Evolutionary conservation across 2,329 filamentous ascomycete genomes (phyloP).

Genomic region (Fusarium albidum): DNA sequence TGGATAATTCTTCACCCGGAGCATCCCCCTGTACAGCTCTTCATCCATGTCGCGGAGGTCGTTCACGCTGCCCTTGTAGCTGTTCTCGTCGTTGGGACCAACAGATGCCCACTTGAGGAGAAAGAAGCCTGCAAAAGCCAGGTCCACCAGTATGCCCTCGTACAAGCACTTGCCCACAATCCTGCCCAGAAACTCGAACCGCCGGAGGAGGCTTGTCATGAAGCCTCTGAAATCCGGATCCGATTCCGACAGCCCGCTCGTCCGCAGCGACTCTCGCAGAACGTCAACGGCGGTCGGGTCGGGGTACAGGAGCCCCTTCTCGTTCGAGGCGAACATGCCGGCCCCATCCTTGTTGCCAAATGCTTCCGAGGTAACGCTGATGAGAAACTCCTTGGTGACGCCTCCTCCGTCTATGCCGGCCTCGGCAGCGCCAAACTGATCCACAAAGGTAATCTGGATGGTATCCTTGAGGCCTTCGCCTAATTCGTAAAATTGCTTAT

Average conservation of each 20-base stretch:
- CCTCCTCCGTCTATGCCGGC: slow-evolving; percentile 97
- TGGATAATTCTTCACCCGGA: slow-evolving; percentile 83
- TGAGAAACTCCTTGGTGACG: slow-evolving; percentile 97
- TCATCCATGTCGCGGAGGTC: slow-evolving; percentile 93
- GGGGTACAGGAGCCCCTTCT: slow-evolving; percentile 86
- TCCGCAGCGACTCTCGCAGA: slow-evolving; percentile 64
- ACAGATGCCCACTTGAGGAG: slow-evolving; percentile 92
- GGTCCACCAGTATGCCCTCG: slow-evolving; percentile 93
- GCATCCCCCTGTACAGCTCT: slow-evolving; percentile 85
- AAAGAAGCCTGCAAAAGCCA: slow-evolving; percentile 94
- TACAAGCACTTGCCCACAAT: slow-evolving; percentile 97
- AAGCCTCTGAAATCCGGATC: slow-evolving; percentile 64
- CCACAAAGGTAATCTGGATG: slow-evolving; percentile 95
- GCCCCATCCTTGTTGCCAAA: slow-evolving; percentile 63
- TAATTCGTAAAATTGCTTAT: slow-evolving; percentile 80
- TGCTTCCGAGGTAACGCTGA: slow-evolving; percentile 84
- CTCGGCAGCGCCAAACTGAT: slow-evolving; percentile 85
- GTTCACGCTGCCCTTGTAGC: slow-evolving; percentile 92
- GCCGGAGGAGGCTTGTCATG: slow-evolving; percentile 69
- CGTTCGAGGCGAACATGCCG: slow-evolving; percentile 82
- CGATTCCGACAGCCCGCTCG: slow-evolving; percentile 59
- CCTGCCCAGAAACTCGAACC: slow-evolving; percentile 91
- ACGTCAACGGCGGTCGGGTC: slow-evolving; percentile 83
- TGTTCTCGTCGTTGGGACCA: slow-evolving; percentile 68
- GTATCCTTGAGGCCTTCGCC: slow-evolving; percentile 89